Percentiles rank a stretch among this genome's conserved stretches.
Conservation (phyloP, 768 basidiomycete genomes). For the Daedaleopsis nitida region DNA sequence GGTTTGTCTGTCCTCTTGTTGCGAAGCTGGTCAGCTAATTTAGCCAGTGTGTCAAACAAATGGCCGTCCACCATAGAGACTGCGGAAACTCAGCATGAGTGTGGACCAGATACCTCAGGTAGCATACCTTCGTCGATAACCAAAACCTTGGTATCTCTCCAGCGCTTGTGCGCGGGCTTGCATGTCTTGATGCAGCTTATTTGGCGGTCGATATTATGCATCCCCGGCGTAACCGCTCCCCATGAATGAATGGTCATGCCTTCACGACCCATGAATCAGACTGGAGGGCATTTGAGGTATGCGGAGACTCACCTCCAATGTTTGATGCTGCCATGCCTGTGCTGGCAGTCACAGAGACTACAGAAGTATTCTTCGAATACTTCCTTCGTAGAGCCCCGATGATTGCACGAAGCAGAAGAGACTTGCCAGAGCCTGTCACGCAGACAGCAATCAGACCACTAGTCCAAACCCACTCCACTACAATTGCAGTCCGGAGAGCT, state of each 20-base stretch:
- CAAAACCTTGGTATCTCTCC: slow-evolving; percentile 58
- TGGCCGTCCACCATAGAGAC: slow-evolving; percentile 74
- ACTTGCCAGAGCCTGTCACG: slow-evolving; percentile 63
- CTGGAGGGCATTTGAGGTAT: slow-evolving; percentile 19
- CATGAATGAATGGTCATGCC: slow-evolving; percentile 64
- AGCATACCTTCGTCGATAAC: slow-evolving; percentile 65
- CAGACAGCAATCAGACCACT: not conserved
- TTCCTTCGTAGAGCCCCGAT: slow-evolving; percentile 53
- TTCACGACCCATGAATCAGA: slow-evolving; percentile 12
- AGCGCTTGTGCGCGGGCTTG: slow-evolving; percentile 55
- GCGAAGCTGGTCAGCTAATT: slow-evolving; percentile 52
- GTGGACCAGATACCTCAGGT: too few relatives aligned
- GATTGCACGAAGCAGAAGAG: slow-evolving; percentile 58
- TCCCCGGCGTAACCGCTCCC: slow-evolving; percentile 60
- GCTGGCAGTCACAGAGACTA: slow-evolving; percentile 59
- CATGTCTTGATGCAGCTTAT: slow-evolving; percentile 53
- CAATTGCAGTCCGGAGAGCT: not conserved
- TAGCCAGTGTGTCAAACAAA: slow-evolving; percentile 59
- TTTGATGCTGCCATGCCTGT: slow-evolving; percentile 71
- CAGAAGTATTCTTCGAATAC: slow-evolving; percentile 43
- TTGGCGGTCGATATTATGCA: slow-evolving; percentile 47
- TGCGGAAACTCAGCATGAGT: slow-evolving; percentile 23
- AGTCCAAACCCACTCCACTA: not conserved
- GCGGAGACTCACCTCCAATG: slow-evolving; percentile 51
- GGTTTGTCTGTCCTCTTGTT: slow-evolving; percentile 47